phyloP scores from a whole-genome alignment of 768 basidiomycete genomes.

The Boletus edulis region DNA sequence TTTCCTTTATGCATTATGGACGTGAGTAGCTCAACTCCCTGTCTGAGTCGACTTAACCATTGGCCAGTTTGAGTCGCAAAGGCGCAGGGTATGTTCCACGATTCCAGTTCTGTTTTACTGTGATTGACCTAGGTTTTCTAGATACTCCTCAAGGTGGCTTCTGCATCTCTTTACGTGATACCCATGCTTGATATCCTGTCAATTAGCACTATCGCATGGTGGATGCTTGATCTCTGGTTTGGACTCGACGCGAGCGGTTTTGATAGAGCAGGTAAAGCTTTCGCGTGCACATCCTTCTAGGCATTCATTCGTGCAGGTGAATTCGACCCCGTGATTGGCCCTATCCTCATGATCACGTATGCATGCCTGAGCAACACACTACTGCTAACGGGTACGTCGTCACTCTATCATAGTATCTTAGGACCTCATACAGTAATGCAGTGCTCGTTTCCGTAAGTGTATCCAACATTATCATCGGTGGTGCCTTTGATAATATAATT shows the following conservation, averaged over 20 bases:
- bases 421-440: slow-evolving; percentile 26
- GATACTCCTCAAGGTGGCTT: slow-evolving; percentile 36
- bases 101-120: neutral
- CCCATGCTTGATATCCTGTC: neutral
- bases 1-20: slow-evolving; percentile 92
- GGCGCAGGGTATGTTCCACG: slow-evolving; percentile 46
- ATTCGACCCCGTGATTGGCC: slow-evolving; percentile 89
- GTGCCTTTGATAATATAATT: neutral
- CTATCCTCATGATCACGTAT: slow-evolving; percentile 86
- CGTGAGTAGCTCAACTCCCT: slow-evolving; percentile 49
- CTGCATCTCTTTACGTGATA: neutral
- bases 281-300: neutral
- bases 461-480: neutral
- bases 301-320: slow-evolving; percentile 40
- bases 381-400: slow-evolving; percentile 74
- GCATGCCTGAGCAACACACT: slow-evolving; percentile 92
- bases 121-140: slow-evolving; percentile 18
- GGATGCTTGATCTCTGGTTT: slow-evolving; percentile 93
- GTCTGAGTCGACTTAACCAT: slow-evolving; percentile 7
- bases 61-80: slow-evolving; percentile 57
- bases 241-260: slow-evolving; percentile 95
- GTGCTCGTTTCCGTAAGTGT: slow-evolving; percentile 74
- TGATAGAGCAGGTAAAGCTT: slow-evolving; percentile 66
- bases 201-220: slow-evolving; percentile 75
- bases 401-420: neutral